Base-by-base conservation (phyloP, 768 basidiomycete genomes). In the Chiua virens region DNA sequence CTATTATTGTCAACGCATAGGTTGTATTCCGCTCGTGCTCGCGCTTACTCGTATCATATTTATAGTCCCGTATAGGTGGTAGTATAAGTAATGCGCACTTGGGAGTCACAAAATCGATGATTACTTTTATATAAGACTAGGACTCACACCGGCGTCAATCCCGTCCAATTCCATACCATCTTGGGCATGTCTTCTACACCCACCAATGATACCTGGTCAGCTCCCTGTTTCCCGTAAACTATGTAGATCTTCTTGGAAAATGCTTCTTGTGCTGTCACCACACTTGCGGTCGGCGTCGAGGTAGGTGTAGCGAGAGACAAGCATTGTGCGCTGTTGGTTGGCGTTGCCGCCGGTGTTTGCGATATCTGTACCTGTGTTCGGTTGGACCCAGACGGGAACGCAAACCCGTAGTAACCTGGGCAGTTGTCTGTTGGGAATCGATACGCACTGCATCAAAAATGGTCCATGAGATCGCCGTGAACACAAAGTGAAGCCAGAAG, bases 341-440 rank as follows among this genome's bases (percentile, higher is more conserved):
- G 67, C 2, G 63, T 70, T 13, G 66, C 45, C 36, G 37, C 50
- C 4, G 68, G 68, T 15, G 28, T 66, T 39, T 68, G 68, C 20
- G 56, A 56, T n/a, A 68, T 62, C 34, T 70, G 64, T 5, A 54
- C 28, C 3, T 50, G 54, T 13, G 67, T 67, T 34, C 66, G 56
- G 28, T 66, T 68, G 1, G 68, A 51, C 1, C 64, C 64, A 3
- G 58, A 44, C 2, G 58, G 64, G 34, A 70, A 68, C 6, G 68
- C 67, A 25, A 68, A 68, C 27, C 67, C 67, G 14, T 70, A 68
- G 38, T 66, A 66, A 7, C 58, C 67, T 4, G 67, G 67, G 40
- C 67, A 70, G 28, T 44, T 30, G 4, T 40, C 64, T 4, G 62
- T 68, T 7, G 64, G 67, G 47, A 68, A 70, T 25, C 68, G 66